phyloP scores from a whole-genome alignment of 2,329 filamentous ascomycete genomes.

The Didymellaceae sp. region DNA sequence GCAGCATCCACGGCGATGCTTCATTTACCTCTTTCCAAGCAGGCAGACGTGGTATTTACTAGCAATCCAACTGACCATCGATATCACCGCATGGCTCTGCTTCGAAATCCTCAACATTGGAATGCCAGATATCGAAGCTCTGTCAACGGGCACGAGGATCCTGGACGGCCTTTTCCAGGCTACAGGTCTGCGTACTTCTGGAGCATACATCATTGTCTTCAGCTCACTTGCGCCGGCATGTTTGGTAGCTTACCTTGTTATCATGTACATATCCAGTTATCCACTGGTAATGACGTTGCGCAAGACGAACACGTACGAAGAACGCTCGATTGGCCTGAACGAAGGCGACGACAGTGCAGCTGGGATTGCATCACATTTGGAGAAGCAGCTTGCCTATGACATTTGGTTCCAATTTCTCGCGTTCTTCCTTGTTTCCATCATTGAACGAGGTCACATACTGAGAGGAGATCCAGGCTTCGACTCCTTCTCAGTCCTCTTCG shows the following conservation, averaged over 20 bases:
- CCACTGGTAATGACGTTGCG: slow-evolving; percentile 69
- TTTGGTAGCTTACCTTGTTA: slow-evolving; percentile 66
- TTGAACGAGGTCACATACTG: slow-evolving; percentile 64
- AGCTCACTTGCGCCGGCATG: slow-evolving; percentile 62
- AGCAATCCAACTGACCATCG: slow-evolving; percentile 65
- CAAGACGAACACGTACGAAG: slow-evolving; percentile 75
- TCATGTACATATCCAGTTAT: slow-evolving; percentile 72
- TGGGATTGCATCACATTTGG: slow-evolving; percentile 57
- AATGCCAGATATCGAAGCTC: slow-evolving; percentile 61
- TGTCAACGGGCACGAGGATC: slow-evolving; percentile 62
- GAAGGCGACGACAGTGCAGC: slow-evolving; percentile 27
- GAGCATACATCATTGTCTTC: slow-evolving; percentile 70
- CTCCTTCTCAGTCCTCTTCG: slow-evolving; percentile 55
- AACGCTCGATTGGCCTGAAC: slow-evolving; percentile 69
- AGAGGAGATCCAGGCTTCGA: slow-evolving; percentile 40
- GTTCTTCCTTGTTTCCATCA: slow-evolving; percentile 65
- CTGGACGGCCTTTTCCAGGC: slow-evolving; percentile 72
- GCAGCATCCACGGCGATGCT: slow-evolving; percentile 68
- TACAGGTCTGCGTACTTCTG: slow-evolving; percentile 66
- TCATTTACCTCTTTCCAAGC: slow-evolving; percentile 69
- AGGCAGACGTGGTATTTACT: slow-evolving; percentile 71
- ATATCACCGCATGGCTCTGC: slow-evolving; percentile 68
- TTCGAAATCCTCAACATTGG: slow-evolving; percentile 72
- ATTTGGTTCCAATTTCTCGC: slow-evolving; percentile 70
- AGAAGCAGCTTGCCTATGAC: slow-evolving; percentile 70